Conservation (phyloP, 2,329 filamentous ascomycete genomes). For the Apiospora hydei region DNA sequence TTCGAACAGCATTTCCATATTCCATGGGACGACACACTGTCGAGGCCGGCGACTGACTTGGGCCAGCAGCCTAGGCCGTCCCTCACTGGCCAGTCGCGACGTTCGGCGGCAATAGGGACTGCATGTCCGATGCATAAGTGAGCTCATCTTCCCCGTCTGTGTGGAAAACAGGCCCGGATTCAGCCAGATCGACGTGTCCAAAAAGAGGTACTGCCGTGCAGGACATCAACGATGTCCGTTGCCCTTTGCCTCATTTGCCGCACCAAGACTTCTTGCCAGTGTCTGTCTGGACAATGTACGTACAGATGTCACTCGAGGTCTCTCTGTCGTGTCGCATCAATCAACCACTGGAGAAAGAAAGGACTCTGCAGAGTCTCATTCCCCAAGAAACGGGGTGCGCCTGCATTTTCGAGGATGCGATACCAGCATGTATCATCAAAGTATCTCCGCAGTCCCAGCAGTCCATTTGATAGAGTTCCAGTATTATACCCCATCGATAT, state of each 20-base stretch:
- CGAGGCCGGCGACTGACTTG: background rate
- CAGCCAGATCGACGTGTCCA: slow-evolving; percentile 20
- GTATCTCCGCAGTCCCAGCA: slow-evolving; percentile 5
- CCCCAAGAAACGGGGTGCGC: slow-evolving; percentile 12
- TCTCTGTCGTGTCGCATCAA: no score
- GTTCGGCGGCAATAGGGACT: slow-evolving; percentile 18
- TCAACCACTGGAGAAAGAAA: background rate
- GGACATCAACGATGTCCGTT: background rate
- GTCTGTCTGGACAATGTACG: background rate
- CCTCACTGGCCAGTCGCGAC: background rate
- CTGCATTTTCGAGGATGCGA: background rate
- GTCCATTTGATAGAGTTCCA: slow-evolving; percentile 3
- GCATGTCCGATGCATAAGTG: slow-evolving; percentile 18
- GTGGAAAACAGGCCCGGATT: slow-evolving; percentile 21
- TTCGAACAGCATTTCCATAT: slow-evolving; percentile 8
- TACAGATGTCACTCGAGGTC: background rate
- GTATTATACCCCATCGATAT: slow-evolving; percentile 1
- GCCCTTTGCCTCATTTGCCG: background rate
- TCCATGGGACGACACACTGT: slow-evolving; percentile 10
- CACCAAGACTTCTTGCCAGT: background rate
- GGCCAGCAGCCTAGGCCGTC: background rate
- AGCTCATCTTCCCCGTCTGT: slow-evolving; percentile 19
- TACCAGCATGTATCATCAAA: slow-evolving; percentile 12
- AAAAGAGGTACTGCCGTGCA: background rate
- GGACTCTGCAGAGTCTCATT: background rate